Percentiles rank a stretch among this genome's conserved stretches.
These are phyloP conservation scores for Suhomyces panamericanus DNA, from an alignment of 1,139 yeast species.

Conservation along the genomic window DNA sequence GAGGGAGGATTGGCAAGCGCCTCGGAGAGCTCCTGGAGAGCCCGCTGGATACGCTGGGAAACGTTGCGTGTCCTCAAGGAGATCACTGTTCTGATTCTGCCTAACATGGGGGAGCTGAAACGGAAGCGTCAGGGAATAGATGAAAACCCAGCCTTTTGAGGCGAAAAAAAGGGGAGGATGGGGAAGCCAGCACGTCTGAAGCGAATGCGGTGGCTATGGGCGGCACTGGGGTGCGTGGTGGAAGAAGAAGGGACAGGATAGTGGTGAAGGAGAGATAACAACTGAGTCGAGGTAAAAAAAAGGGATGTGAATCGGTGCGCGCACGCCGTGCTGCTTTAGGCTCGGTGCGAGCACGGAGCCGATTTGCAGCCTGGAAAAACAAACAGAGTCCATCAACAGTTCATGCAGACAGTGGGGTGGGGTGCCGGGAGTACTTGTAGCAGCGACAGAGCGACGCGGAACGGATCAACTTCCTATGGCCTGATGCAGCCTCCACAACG, in stretches of 20 bases:
- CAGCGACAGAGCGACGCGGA: too few relatives aligned
- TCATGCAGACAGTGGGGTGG: too few relatives aligned
- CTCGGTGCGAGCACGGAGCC: neutral
- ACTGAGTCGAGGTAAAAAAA: neutral
- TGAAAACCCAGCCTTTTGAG: constrained; percentile 3
- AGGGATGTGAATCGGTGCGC: neutral
- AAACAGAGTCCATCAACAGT: neutral
- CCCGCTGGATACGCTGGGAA: constrained; percentile 29
- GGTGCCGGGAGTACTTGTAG: too few relatives aligned
- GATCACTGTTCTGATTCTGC: constrained; percentile 17
- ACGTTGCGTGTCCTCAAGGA: constrained; percentile 28
- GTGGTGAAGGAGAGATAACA: neutral
- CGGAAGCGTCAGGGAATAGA: constrained; percentile 2
- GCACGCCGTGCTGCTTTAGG: neutral
- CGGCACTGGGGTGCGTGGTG: neutral
- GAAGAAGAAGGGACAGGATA: neutral
- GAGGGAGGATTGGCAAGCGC: constrained; percentile 21
- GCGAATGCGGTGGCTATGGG: neutral
- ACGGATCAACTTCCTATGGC: too few relatives aligned
- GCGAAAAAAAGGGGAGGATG: neutral
- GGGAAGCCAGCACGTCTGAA: neutral
- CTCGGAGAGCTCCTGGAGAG: constrained; percentile 34
- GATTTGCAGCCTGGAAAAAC: neutral
- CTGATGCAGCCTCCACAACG: too few relatives aligned
- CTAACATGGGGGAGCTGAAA: constrained; percentile 3